These are phyloP conservation scores for Metschnikowia colocasiae DNA, from an alignment of 805 yeast species.

Conservation along the genomic window DNA sequence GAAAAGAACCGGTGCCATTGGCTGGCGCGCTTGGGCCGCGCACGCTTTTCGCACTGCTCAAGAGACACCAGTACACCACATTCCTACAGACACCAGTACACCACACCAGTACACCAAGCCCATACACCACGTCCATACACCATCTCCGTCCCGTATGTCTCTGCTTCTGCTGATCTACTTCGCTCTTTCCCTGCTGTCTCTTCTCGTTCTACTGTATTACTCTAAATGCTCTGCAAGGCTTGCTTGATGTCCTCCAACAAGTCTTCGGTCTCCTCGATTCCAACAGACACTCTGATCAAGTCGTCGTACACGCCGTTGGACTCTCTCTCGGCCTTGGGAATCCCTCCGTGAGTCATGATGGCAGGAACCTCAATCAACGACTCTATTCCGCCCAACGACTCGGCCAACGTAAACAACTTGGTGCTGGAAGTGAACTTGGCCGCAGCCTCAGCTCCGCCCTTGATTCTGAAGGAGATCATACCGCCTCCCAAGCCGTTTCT, in stretches of 20 bases:
- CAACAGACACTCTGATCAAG: slow-evolving; percentile 77
- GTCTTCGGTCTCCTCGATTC: slow-evolving; percentile 81
- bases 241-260: slow-evolving; percentile 65
- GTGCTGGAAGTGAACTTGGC: slow-evolving; percentile 68
- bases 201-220: background rate
- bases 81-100: background rate
- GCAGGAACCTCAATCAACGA: slow-evolving; percentile 86
- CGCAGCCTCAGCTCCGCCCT: slow-evolving; percentile 78
- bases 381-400: slow-evolving; percentile 88
- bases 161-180: no score
- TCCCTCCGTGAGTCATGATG: slow-evolving; percentile 89
- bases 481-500: slow-evolving; percentile 87
- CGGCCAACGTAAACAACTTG: slow-evolving; percentile 78
- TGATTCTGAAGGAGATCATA: slow-evolving; percentile 82
- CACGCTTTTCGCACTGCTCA: slow-evolving; percentile 13
- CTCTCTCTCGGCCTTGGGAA: slow-evolving; percentile 74
- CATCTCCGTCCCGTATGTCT: background rate
- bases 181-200: background rate
- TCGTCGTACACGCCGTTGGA: slow-evolving; percentile 78
- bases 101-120: background rate
- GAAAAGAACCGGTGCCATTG: slow-evolving; percentile 21
- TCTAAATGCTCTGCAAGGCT: slow-evolving; percentile 46
- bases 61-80: background rate
- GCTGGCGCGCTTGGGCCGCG: slow-evolving; percentile 17
- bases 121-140: no score